Base-by-base conservation (phyloP, 148 eudicot species). In the Fagopyrum esculentum region DNA sequence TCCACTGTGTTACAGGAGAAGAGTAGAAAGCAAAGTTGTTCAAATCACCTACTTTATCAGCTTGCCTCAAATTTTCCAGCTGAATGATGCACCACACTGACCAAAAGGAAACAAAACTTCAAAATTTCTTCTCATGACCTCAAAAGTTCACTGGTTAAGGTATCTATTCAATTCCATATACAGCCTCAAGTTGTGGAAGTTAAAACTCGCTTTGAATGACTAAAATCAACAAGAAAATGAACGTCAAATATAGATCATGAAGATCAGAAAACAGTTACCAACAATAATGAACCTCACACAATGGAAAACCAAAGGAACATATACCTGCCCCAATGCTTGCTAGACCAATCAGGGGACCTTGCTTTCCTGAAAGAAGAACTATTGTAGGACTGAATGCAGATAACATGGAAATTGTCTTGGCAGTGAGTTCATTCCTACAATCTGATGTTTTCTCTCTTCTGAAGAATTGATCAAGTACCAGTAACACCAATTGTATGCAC, bases 1-100 rank as follows among this genome's bases (percentile, higher is more conserved):
- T 90, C 98, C 98, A 96, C 79, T 96, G 92, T 73, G 91, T 89
- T 71, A 88, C 88, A 52, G 97, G 89, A 77, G 81, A 86, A 76
- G 87, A 80, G 81, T 85, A 82, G 29, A 81, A 76, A 75, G 82
- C 56, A 17, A 84, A 74, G 63, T 76, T 78, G 81, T 82, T 84
- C 72, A 73, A 61, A 61, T 73, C 45, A 19, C 73, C 77, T 74
- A 66, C 77, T 40, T 77, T 45, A 48, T 80, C 47, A 80, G 78
- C 82, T 77, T 80, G 86, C 63, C 82, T 86, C 84, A 88, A 30
- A 79, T 79, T 84, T 82, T 78, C 83, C 78, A 89, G 78, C 82
- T 84, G 85, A 74, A 80, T 69, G 76, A 96, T 82, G 85, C 96
- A 85, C 93, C 88, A 90, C 73, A 92, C 99, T 95, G 77, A 46